Percentiles rank a stretch among this genome's conserved stretches.
phyloP scores from a whole-genome alignment of 805 yeast genomes.

The Candida yuanshanica region DNA sequence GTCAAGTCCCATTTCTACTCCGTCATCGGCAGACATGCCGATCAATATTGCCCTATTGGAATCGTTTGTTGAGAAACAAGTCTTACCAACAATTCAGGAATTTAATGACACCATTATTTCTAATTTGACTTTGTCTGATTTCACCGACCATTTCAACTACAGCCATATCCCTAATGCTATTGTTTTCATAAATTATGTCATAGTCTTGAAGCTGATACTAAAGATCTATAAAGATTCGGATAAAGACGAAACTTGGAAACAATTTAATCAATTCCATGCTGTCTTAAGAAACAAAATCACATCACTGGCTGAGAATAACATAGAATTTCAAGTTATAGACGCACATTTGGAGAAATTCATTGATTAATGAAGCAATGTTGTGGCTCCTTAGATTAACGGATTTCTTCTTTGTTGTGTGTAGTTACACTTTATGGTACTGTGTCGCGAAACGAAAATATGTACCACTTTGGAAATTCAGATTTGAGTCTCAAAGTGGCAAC shows the following conservation, averaged over 20 bases:
- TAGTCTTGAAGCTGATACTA: slow-evolving; percentile 2
- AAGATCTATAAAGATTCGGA: not conserved
- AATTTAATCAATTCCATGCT: not conserved
- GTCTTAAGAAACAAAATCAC: not conserved
- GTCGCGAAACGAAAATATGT: not conserved
- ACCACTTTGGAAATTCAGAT: not conserved
- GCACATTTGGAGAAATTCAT: not conserved
- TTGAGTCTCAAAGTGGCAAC: slow-evolving; percentile 6
- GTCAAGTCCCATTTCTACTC: not conserved
- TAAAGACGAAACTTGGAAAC: not conserved
- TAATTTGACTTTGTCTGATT: not conserved
- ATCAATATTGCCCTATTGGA: not conserved
- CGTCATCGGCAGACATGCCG: not conserved
- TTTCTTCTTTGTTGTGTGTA: too few species aligned
- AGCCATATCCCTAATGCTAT: not conserved
- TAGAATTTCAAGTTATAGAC: not conserved
- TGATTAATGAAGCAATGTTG: not conserved
- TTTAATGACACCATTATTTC: not conserved
- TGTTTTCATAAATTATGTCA: slow-evolving; percentile 4
- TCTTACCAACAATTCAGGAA: slow-evolving; percentile 3
- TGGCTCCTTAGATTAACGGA: too few species aligned
- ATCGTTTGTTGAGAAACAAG: slow-evolving; percentile 5
- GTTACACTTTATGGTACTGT: too few species aligned
- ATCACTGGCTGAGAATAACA: not conserved
- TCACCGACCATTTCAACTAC: not conserved